Conservation (phyloP, 305 asterid species). For the Striga hermonthica region DNA sequence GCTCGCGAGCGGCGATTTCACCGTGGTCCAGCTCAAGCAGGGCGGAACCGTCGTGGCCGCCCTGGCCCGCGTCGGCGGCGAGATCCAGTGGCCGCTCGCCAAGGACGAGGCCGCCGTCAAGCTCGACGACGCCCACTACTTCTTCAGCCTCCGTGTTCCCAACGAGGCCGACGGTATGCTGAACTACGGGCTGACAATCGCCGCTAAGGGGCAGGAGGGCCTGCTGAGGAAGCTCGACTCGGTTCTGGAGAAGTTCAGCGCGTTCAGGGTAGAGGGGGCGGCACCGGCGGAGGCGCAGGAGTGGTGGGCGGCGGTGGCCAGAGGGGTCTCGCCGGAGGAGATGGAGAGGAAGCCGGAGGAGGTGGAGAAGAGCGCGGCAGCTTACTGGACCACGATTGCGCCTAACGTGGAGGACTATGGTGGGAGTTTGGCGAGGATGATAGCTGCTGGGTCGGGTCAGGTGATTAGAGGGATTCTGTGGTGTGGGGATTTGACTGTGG, state of each 20-base stretch:
- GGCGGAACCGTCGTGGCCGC: conserved; percentile 67
- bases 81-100: conserved; percentile 88
- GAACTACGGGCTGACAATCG: conserved; percentile 77
- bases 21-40: conserved; percentile 57
- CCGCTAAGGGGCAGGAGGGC: conserved; percentile 62
- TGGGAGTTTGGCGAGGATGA: conserved; percentile 56
- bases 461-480: conserved; percentile 79
- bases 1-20: conserved; percentile 68
- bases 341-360: conserved; percentile 49
- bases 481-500: conserved; percentile 87
- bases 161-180: conserved; percentile 46
- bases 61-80: conserved; percentile 68
- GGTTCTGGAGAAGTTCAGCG: conserved; percentile 55
- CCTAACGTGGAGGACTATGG: conserved; percentile 95
- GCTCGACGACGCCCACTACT: conserved; percentile 76
- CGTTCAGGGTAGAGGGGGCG: conserved; percentile 60
- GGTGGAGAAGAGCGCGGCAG: conserved; percentile 73
- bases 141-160: conserved; percentile 67
- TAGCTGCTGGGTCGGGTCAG: conserved; percentile 83
- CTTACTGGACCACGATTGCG: conserved; percentile 87
- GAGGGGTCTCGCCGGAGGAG: conserved; percentile 60
- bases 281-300: conserved; percentile 43
- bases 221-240: conserved; percentile 52
- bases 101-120: conserved; percentile 79
- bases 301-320: conserved; percentile 61